Conservation (phyloP, 1,284 basidiomycete species). For the Naganishia liquefaciens region DNA sequence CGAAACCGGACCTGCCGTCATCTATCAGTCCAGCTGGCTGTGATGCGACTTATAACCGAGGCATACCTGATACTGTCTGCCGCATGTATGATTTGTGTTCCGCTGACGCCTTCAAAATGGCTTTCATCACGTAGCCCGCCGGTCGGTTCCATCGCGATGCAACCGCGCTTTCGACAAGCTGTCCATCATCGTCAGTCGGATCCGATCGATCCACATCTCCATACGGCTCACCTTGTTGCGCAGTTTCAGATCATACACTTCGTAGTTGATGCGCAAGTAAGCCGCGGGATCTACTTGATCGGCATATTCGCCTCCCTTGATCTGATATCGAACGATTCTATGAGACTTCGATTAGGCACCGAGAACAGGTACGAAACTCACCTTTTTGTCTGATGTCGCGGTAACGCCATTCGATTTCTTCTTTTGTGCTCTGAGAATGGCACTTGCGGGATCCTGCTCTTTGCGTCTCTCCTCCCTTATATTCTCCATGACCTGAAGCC, state of each 20-base stretch:
- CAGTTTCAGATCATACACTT: conserved; percentile 83
- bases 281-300: conserved; percentile 38
- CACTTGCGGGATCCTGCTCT: conserved; percentile 40
- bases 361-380: background rate
- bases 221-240: conserved; percentile 70
- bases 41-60: background rate
- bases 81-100: conserved; percentile 58
- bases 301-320: conserved; percentile 34
- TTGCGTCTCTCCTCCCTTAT: conserved; percentile 48
- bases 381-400: conserved; percentile 21
- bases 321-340: background rate
- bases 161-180: conserved; percentile 75
- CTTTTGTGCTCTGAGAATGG: conserved; percentile 39
- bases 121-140: conserved; percentile 69
- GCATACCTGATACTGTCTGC: conserved; percentile 26
- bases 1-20: conserved; percentile 62
- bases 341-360: background rate
- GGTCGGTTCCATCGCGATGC: conserved; percentile 74
- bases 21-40: no score
- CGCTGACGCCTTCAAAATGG: conserved; percentile 69
- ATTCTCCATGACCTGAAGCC: conserved; percentile 41
- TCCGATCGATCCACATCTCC: background rate
- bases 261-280: conserved; percentile 67
- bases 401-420: conserved; percentile 37
- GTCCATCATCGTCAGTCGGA: background rate